Base-by-base conservation (phyloP, 2,329 filamentous ascomycete species). In the Arthrobotrys iridis region DNA sequence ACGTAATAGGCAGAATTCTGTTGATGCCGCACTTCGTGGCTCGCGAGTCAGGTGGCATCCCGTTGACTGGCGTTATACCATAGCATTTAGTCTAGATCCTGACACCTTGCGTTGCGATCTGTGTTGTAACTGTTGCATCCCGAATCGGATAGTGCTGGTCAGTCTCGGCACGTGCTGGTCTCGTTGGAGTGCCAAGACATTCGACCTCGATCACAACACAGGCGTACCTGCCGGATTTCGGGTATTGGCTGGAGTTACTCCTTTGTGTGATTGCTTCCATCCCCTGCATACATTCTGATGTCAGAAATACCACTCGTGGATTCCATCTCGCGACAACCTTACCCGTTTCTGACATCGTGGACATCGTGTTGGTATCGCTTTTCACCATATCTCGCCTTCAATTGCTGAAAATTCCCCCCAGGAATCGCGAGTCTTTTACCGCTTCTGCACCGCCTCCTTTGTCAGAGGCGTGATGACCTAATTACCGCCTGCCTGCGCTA, bases 391-490 rank as follows among this genome's bases (percentile, higher is more conserved):
- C 35, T 37, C 20, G 11, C 26, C 10, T 28, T 67, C 24, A 46
- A n/a, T 65, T 45, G 62, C 58, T 58, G 37, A 63, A 48, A 35
- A 48, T 45, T n/a, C 41, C 37, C 15, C 28, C 35, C 15, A 57
- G 62, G 26, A 48, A 57, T 64, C 35, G 37, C 20, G 50, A 64
- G 60, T 13, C 35, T 18, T 37, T 52, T 8, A 22, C 20, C 41
- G 28, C 26, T 15, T 2, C 37, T n/a, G 45, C 55, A 66, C 70
- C 62, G 55, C 60, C 60, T 67, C 45, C 41, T 66, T 70, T 30
- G 50, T 35, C 62, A 11, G 5, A 55, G 30, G 33, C 62, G 62
- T 45, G 37, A 74, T 74, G 57, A 74, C 26, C 41, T 74, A 58
- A 65, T 41, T 18, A 45, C 46, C 37, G 24, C 48, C 45, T 50